These are phyloP conservation scores for Mycosarcoma maydis DNA, from an alignment of 1,284 basidiomycete genomes.

Conservation along the genomic window DNA sequence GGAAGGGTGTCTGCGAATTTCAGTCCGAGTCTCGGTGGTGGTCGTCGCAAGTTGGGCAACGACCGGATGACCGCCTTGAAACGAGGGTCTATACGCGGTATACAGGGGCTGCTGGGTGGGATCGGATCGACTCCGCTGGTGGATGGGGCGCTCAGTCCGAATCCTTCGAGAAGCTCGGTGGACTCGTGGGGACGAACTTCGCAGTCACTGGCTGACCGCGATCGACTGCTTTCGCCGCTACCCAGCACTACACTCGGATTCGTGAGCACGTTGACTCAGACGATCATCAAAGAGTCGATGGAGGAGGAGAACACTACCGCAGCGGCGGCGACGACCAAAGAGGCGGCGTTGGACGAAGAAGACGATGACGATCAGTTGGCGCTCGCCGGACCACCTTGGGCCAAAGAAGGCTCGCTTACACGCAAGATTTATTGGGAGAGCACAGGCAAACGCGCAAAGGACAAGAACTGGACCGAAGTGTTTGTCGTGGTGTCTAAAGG, in stretches of 20 bases:
- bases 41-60: constrained; percentile 50
- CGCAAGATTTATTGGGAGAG: constrained; percentile 94
- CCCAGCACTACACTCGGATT: constrained; percentile 78
- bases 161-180: constrained; percentile 33
- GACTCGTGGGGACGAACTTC: constrained; percentile 43
- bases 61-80: constrained; percentile 78
- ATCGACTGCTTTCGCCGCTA: constrained; percentile 12
- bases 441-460: constrained; percentile 80
- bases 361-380: constrained; percentile 86
- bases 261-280: constrained; percentile 91
- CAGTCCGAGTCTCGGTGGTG: constrained; percentile 8
- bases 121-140: background rate
- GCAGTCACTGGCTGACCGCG: constrained; percentile 13
- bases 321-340: constrained; percentile 68
- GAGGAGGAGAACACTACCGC: constrained; percentile 77
- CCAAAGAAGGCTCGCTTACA: constrained; percentile 93
- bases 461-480: constrained; percentile 85
- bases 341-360: constrained; percentile 25
- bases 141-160: constrained; percentile 23
- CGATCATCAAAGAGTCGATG: constrained; percentile 91
- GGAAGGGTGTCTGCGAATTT: constrained; percentile 24
- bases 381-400: constrained; percentile 93
- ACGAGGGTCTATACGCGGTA: constrained; percentile 85
- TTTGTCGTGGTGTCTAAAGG: constrained; percentile 96
- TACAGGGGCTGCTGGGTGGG: constrained; percentile 77